Base-by-base conservation (phyloP, 106 monocot genomes). In the Agapanthus africanus region DNA sequence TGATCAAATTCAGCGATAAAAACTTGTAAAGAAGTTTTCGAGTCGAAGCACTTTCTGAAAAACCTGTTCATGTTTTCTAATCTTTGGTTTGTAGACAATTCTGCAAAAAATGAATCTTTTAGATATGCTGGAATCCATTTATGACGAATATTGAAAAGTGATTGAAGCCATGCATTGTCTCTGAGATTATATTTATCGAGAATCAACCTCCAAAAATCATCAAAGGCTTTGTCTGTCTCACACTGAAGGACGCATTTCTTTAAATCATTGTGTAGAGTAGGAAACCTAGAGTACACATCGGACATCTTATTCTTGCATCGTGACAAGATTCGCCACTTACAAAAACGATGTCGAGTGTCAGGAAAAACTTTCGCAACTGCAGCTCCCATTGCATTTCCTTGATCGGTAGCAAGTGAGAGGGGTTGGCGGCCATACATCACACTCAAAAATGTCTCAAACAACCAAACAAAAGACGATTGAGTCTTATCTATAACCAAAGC, bases 111-210 rank as follows among this genome's bases (percentile, higher is more conserved):
- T 56, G 83, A 81, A 25, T 51, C 72, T 34, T 77, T 81, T 10
- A 83, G 72, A 71, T 83, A 86, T 46, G 83, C 86, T 3, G 88
- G 81, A 54, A 85, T 68, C 93, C 93, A 93, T 70, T 75, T 88
- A 40, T 83, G 27, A 6, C 82, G 84, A 51, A 81, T 31, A 26
- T 73, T 66, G 49, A 82, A 79, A 13, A 90, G 35, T 14, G 74
- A 73, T 23, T 85, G 84, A 50, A 94, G 63, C 90, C 90, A 94
- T n/a, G 68, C n/a, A 46, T 90, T 82, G 34, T 85, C 82, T 65
- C 63, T 70, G n/a, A 94, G 54, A 27, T 75, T 65, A 71, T 90
- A 87, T 42, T 75, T 94, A 44, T 83, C 78, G 26, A 85, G 18
- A 47, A 88, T 44, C 32, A 71, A 42, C 25, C 70, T 80, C 93